Evolutionary conservation across 192 early-diverging fungal species (phyloP).

Genomic region (Spizellomyces punctatus): DNA sequence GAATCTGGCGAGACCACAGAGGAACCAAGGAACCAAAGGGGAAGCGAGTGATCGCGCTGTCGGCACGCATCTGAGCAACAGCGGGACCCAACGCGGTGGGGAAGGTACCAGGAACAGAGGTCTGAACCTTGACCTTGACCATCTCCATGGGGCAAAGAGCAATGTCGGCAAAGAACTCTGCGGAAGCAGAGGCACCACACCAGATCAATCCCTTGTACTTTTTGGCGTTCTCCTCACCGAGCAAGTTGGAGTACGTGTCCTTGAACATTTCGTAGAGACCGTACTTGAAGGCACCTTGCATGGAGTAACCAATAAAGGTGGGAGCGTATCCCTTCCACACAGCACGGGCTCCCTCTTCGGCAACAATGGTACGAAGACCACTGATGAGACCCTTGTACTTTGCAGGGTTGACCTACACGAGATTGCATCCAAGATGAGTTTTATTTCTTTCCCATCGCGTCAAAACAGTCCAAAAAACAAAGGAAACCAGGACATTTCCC

Average conservation of each 20-base stretch:
- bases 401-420: slow-evolving; percentile 33
- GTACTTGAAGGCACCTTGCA: slow-evolving; percentile 87
- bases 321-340: slow-evolving; percentile 78
- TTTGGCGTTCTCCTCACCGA: slow-evolving; percentile 58
- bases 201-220: slow-evolving; percentile 77
- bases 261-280: slow-evolving; percentile 92
- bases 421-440: not conserved
- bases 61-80: slow-evolving; percentile 38
- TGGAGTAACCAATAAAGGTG: slow-evolving; percentile 78
- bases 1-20: slow-evolving; percentile 82
- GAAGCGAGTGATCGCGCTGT: slow-evolving; percentile 60
- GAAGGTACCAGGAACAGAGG: slow-evolving; percentile 70
- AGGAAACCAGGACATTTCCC: not conserved
- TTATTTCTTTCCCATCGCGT: not conserved
- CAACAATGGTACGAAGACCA: slow-evolving; percentile 47
- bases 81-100: slow-evolving; percentile 70
- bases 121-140: slow-evolving; percentile 86
- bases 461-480: not conserved
- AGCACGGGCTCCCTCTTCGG: slow-evolving; percentile 71
- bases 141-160: slow-evolving; percentile 85
- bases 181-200: slow-evolving; percentile 73
- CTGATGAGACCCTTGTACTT: slow-evolving; percentile 44
- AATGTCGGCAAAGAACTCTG: slow-evolving; percentile 82
- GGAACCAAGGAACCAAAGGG: slow-evolving; percentile 58
- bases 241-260: slow-evolving; percentile 63